Conservation (phyloP, 768 basidiomycete genomes). For the Auricularia auricula-judae region DNA sequence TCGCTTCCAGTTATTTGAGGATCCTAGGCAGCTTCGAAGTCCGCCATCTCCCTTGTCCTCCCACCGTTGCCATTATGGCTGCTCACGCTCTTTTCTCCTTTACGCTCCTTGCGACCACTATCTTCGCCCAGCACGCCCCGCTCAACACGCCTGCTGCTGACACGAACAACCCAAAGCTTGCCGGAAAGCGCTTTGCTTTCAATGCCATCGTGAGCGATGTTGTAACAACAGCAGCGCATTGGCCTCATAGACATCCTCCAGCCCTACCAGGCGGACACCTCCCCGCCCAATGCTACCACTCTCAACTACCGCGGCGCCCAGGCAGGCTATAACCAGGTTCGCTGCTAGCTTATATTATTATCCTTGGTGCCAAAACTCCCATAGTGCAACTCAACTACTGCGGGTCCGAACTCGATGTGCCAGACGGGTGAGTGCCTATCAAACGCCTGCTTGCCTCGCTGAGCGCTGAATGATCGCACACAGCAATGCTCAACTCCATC, state of each 20-base stretch:
- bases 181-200: conserved; percentile 16
- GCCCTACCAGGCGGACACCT: conserved; percentile 41
- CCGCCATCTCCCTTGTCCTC: conserved; percentile 3
- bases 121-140: conserved; percentile 19
- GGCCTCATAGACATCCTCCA: conserved; percentile 11
- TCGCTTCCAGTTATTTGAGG: neutral
- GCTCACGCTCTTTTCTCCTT: conserved; percentile 25
- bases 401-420: conserved; percentile 4
- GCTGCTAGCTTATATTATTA: conserved; percentile 1
- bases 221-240: neutral
- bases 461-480: conserved; percentile 16
- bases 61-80: conserved; percentile 16
- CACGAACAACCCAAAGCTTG: conserved; percentile 16
- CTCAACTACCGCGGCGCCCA: conserved; percentile 11
- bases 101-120: conserved; percentile 19
- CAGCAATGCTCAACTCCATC: conserved; percentile 10
- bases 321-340: conserved; percentile 14
- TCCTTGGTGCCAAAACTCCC: neutral
- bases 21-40: neutral
- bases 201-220: conserved; percentile 6
- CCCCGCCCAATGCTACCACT: neutral
- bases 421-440: neutral
- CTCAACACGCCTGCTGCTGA: conserved; percentile 9
- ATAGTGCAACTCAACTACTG: neutral
- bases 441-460: neutral